These are phyloP conservation scores for Colletotrichum scovillei DNA, from an alignment of 2,329 filamentous ascomycete genomes.

Conservation along the genomic window DNA sequence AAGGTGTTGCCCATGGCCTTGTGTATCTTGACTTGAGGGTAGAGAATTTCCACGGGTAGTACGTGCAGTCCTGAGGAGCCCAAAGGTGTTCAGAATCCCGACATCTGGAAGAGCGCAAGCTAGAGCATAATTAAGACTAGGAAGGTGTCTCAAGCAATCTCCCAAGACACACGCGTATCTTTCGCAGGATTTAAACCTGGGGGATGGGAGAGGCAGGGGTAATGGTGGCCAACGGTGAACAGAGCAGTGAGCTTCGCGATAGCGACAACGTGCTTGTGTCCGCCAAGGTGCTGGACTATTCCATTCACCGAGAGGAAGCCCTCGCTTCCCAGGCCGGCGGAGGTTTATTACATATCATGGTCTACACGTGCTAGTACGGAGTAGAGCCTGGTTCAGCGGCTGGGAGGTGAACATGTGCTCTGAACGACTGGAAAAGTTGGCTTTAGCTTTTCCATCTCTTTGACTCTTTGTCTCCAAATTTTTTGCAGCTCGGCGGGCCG, in stretches of 20 bases:
- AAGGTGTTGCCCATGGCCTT: not conserved
- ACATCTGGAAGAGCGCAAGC: not conserved
- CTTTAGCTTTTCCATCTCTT: not conserved
- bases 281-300: not conserved
- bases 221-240: not conserved
- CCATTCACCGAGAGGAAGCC: not conserved
- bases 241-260: conserved; percentile 3
- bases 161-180: not conserved
- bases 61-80: not conserved
- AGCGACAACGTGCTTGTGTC: conserved; percentile 2
- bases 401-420: not conserved
- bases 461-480: not conserved
- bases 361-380: not conserved
- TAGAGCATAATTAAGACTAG: not conserved
- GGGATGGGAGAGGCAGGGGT: not conserved
- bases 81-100: not conserved
- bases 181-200: not conserved
- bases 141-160: not conserved
- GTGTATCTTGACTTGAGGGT: not conserved
- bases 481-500: not conserved
- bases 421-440: not conserved
- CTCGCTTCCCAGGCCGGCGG: too few species aligned
- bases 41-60: not conserved
- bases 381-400: not conserved
- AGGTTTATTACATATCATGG: not conserved